A percentile compares a stretch with the other conserved stretches of the same genome.
Conservation (phyloP, 2,329 filamentous ascomycete genomes). For the Epichloe brachyelytri region DNA sequence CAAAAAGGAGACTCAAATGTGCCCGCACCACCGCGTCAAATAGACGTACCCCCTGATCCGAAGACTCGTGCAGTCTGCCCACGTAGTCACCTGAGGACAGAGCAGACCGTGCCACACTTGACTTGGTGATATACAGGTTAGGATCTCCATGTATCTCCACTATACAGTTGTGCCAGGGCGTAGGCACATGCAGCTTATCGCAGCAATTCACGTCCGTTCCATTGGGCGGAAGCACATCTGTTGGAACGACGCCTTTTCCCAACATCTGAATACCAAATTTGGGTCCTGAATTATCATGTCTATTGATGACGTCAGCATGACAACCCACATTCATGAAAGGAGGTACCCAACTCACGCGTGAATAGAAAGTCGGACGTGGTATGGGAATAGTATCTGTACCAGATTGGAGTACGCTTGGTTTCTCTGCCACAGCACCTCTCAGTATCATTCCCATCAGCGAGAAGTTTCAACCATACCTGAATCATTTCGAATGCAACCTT, state of each 20-base stretch:
- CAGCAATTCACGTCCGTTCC: conserved; percentile 8
- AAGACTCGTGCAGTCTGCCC: background rate
- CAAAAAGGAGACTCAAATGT: background rate
- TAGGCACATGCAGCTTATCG: conserved; percentile 23
- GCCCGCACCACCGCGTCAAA: background rate
- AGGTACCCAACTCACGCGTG: conserved; percentile 23
- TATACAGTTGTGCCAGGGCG: conserved; percentile 30
- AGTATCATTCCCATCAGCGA: no score
- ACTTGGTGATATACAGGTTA: conserved; percentile 12
- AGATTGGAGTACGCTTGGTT: conserved; percentile 36
- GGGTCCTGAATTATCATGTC: conserved; percentile 25
- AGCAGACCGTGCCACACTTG: conserved; percentile 8
- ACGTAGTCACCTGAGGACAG: conserved; percentile 2
- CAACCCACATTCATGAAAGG: background rate
- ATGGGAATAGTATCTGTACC: conserved; percentile 30
- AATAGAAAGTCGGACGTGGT: conserved; percentile 33
- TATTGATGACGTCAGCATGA: background rate
- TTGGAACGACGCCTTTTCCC: conserved; percentile 18
- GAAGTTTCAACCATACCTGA: conserved; percentile 7
- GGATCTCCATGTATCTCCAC: conserved; percentile 14
- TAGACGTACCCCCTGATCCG: background rate
- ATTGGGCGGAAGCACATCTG: conserved; percentile 18
- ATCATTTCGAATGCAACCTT: conserved; percentile 23
- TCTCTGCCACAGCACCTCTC: conserved; percentile 11
- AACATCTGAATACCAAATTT: conserved; percentile 30